Conservation (phyloP, 2,329 filamentous ascomycete genomes). For the Uncinocarpus reesii region DNA sequence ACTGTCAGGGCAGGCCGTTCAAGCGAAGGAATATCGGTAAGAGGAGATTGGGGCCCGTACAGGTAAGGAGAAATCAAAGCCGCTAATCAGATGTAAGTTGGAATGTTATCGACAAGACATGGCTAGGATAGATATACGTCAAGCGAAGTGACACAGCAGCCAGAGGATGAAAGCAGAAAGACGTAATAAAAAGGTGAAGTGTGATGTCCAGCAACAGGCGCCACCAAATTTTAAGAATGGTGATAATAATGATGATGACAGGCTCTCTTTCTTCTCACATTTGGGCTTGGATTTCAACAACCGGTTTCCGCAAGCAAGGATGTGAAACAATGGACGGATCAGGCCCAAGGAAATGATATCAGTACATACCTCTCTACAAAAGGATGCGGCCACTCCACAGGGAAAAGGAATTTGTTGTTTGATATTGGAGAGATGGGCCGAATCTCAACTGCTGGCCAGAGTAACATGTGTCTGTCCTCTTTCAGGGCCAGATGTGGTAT, state of each 20-base stretch:
- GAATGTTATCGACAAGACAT: not conserved
- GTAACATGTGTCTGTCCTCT: constrained; percentile 2
- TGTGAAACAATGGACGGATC: constrained; percentile 9
- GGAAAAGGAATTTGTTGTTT: not conserved
- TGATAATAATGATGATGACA: not conserved
- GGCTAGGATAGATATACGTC: not conserved
- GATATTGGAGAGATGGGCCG: not conserved
- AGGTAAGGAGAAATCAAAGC: constrained; percentile 4
- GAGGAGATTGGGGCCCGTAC: not conserved
- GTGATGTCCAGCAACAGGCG: not conserved
- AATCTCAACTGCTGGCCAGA: not conserved
- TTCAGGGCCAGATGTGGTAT: not conserved
- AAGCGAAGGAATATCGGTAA: not conserved
- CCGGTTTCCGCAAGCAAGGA: not conserved
- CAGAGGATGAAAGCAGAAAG: not conserved
- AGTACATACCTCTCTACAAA: constrained; percentile 11
- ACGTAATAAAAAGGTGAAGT: constrained; percentile 2
- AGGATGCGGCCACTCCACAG: too few relatives aligned
- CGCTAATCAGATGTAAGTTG: not conserved
- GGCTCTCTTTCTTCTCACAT: not conserved
- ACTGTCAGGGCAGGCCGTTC: too few relatives aligned
- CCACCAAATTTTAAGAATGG: not conserved
- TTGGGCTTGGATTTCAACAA: not conserved
- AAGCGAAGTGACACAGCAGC: constrained; percentile 3
- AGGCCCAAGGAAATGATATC: not conserved